phyloP scores from a whole-genome alignment of 2,329 filamentous ascomycete species.

The Monosporascus sp. region DNA sequence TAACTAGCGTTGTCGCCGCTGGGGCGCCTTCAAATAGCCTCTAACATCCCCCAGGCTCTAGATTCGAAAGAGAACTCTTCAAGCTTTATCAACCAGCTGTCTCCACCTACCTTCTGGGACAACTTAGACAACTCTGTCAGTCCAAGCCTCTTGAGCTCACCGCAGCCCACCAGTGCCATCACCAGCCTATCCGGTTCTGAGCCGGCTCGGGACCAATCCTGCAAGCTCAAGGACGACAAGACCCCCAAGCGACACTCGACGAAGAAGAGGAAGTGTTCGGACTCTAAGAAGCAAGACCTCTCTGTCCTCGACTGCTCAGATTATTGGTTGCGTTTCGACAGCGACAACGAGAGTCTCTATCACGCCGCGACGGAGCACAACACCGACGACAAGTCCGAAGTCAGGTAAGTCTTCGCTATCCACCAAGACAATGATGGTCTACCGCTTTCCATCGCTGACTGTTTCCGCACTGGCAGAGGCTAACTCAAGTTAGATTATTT shows the following conservation, averaged over 20 bases:
- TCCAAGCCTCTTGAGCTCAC: slow-evolving; percentile 24
- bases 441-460: neutral
- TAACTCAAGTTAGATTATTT: neutral
- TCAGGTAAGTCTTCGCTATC: slow-evolving; percentile 20
- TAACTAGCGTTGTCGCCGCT: slow-evolving; percentile 1
- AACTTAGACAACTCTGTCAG: slow-evolving; percentile 26
- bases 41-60: slow-evolving; percentile 21
- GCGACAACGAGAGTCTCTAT: slow-evolving; percentile 28
- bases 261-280: slow-evolving; percentile 27
- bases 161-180: slow-evolving; percentile 21
- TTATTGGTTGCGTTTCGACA: slow-evolving; percentile 32
- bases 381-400: slow-evolving; percentile 10
- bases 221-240: slow-evolving; percentile 21
- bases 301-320: slow-evolving; percentile 30
- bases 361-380: slow-evolving; percentile 14
- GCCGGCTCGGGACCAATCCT: slow-evolving; percentile 19
- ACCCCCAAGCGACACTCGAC: slow-evolving; percentile 19
- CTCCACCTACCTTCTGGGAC: slow-evolving; percentile 29
- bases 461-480: neutral
- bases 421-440: neutral
- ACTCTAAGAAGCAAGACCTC: slow-evolving; percentile 23
- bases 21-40: slow-evolving; percentile 8
- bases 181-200: slow-evolving; percentile 23
- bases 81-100: slow-evolving; percentile 26
- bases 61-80: slow-evolving; percentile 26